Conservation (phyloP, 352 stramenopile genomes). For the Paralagenidium karlingii region DNA sequence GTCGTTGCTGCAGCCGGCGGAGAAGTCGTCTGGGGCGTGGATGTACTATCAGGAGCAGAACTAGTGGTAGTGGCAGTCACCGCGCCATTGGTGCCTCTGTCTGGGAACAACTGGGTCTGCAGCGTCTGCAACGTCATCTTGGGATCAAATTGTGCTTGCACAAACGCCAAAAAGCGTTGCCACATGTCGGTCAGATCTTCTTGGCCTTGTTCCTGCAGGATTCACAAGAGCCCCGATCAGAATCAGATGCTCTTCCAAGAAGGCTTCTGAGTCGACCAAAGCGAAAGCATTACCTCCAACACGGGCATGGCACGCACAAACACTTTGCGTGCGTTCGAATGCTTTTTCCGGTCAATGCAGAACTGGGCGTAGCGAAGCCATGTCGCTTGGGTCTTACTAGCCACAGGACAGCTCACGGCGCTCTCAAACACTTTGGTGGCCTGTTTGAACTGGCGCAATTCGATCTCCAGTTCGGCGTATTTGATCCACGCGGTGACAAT, state of each 20-base stretch:
- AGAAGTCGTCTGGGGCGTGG: neutral
- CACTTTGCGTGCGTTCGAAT: constrained; percentile 63
- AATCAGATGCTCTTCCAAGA: neutral
- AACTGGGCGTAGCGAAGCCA: constrained; percentile 66
- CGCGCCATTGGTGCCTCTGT: too few relatives aligned
- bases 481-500: constrained; percentile 31
- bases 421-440: constrained; percentile 68
- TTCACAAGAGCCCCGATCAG: neutral
- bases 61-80: neutral
- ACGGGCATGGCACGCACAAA: constrained; percentile 43
- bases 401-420: constrained; percentile 34
- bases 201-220: neutral
- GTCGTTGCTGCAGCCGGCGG: constrained; percentile 5
- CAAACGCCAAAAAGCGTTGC: constrained; percentile 46
- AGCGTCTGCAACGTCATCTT: constrained; percentile 33
- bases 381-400: constrained; percentile 14
- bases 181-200: constrained; percentile 27
- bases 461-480: constrained; percentile 70
- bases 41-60: neutral
- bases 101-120: constrained; percentile 38
- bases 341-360: constrained; percentile 59
- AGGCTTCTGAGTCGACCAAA: neutral
- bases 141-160: constrained; percentile 42
- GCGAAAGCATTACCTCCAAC: neutral
- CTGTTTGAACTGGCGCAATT: constrained; percentile 74